Evolutionary conservation across 257 asterid species (phyloP).

Genomic region (Anisodus acutangulus): DNA sequence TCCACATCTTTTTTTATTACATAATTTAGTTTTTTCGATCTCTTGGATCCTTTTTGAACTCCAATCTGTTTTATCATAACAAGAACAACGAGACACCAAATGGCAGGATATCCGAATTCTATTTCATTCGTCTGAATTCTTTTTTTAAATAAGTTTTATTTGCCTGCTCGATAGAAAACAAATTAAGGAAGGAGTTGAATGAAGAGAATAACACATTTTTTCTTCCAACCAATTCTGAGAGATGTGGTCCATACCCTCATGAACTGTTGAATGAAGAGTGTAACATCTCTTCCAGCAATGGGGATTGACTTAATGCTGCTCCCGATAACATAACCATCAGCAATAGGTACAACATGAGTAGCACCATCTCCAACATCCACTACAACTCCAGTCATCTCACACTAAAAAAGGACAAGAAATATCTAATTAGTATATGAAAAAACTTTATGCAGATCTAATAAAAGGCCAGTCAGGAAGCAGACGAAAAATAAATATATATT

Average conservation of each 20-base stretch:
- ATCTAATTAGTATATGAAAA: not conserved
- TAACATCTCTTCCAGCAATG: conserved; percentile 81
- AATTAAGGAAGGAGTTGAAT: not conserved
- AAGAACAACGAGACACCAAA: not conserved
- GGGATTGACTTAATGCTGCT: conserved; percentile 97
- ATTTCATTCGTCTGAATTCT: not conserved
- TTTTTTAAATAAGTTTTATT: not conserved
- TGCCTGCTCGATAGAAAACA: not conserved
- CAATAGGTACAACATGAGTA: conserved; percentile 96
- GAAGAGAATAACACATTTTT: not conserved
- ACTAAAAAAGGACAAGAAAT: conserved; percentile 46
- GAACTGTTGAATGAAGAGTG: conserved; percentile 87
- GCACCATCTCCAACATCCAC: conserved; percentile 98
- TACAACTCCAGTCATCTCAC: conserved; percentile 99
- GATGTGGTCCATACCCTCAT: conserved; percentile 60
- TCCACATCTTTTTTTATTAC: not conserved
- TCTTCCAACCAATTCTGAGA: conserved; percentile 15
- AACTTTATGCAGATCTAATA: conserved; percentile 17
- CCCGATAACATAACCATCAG: conserved; percentile 96
- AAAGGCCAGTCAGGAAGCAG: conserved; percentile 20
- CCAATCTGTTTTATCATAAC: not conserved
- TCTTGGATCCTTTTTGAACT: conserved; percentile 8
- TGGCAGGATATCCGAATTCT: conserved; percentile 12
- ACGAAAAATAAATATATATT: not conserved
- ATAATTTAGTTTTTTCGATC: not conserved